Evolutionary conservation across 1,284 basidiomycete species (phyloP).

Genomic region (Ustilago crameri): DNA sequence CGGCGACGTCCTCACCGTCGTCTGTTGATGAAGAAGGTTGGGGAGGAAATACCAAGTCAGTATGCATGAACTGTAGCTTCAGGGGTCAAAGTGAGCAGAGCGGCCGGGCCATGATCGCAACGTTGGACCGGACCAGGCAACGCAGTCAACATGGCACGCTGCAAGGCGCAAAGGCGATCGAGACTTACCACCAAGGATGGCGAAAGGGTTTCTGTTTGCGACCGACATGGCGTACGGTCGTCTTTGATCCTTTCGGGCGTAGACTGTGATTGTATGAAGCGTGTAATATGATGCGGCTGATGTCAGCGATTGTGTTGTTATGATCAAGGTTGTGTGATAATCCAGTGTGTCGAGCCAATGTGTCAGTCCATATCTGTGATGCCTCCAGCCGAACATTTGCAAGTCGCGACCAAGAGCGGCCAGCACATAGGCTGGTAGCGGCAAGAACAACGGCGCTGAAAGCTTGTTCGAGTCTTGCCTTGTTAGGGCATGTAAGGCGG

Average conservation of each 20-base stretch:
- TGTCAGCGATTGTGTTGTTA: conserved; percentile 18
- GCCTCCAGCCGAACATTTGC: no score
- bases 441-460: no score
- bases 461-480: no score
- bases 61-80: neutral
- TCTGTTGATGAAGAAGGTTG: conserved; percentile 25
- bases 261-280: conserved; percentile 19
- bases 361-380: no score
- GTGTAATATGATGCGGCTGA: neutral
- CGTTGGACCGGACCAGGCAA: no score
- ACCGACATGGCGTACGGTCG: conserved; percentile 66
- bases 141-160: no score
- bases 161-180: neutral
- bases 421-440: no score
- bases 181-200: conserved; percentile 64
- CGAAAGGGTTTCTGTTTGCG: conserved; percentile 68
- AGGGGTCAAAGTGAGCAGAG: neutral
- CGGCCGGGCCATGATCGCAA: no score
- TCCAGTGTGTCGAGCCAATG: no score
- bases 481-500: no score
- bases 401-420: no score
- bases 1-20: conserved; percentile 57
- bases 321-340: neutral
- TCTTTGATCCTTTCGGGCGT: conserved; percentile 50
- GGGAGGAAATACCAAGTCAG: conserved; percentile 7